phyloP scores from a whole-genome alignment of 495 filamentous ascomycete species.

The Chaetomium cochliodes region DNA sequence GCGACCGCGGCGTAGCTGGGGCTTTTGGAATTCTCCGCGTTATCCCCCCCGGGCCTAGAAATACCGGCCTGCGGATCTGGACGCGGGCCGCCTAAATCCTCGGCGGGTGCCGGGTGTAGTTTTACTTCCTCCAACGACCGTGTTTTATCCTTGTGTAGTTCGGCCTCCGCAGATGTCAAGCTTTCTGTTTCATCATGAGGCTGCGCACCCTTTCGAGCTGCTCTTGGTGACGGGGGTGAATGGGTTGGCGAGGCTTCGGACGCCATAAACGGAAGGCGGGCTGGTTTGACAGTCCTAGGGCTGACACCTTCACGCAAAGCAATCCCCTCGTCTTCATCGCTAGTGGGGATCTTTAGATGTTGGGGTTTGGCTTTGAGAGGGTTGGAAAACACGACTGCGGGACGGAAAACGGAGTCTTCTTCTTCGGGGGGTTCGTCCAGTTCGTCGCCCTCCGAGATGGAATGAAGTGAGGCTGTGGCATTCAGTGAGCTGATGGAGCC shows the following conservation, averaged over 20 bases:
- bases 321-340: slow-evolving; percentile 38
- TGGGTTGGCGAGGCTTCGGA: slow-evolving; percentile 18
- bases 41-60: too few species aligned
- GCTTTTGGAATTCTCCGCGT: background rate
- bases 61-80: background rate
- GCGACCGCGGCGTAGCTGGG: slow-evolving; percentile 7
- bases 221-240: background rate
- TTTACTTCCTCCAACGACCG: slow-evolving; percentile 8
- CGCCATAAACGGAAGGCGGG: background rate
- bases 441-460: slow-evolving; percentile 34
- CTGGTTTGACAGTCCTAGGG: slow-evolving; percentile 14
- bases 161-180: background rate
- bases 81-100: background rate
- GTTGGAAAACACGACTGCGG: slow-evolving; percentile 25
- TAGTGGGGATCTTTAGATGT: slow-evolving; percentile 14
- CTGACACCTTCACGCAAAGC: slow-evolving; percentile 25
- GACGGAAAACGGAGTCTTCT: slow-evolving; percentile 17
- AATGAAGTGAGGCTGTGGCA: slow-evolving; percentile 32
- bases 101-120: background rate
- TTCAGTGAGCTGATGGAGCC: slow-evolving; percentile 28
- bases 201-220: background rate
- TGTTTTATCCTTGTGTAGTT: background rate
- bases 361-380: slow-evolving; percentile 24
- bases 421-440: slow-evolving; percentile 6
- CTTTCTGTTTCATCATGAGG: background rate